A percentile compares a stretch with the other conserved stretches of the same genome.
These are phyloP conservation scores for Hordeum marinum DNA, from an alignment of 176 grass and related monocot species.

Conservation along the genomic window DNA sequence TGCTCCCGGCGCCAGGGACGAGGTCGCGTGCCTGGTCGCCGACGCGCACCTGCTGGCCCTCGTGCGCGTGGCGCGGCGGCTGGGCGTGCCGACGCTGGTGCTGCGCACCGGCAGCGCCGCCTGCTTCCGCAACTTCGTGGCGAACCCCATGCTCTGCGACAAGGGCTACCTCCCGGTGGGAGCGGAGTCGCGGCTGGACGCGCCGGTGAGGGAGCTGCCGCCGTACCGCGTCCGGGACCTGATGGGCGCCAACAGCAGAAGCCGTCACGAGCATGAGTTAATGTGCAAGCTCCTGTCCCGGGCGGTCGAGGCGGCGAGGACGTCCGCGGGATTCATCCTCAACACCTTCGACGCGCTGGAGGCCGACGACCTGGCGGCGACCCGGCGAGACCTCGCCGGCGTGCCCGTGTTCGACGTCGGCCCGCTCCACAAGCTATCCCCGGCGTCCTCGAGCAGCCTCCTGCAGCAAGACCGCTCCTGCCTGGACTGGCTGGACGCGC, in stretches of 20 bases:
- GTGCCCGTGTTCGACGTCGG: background rate
- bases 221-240: background rate
- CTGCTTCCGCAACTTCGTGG: background rate
- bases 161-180: background rate
- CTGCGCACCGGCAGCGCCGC: background rate
- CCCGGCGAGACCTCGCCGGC: background rate
- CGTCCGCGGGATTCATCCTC: constrained; percentile 22
- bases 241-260: background rate
- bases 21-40: constrained; percentile 20
- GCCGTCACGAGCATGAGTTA: background rate
- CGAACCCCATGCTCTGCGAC: background rate
- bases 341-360: constrained; percentile 25
- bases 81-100: background rate
- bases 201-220: constrained; percentile 18
- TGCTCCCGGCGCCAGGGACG: background rate
- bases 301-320: background rate
- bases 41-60: background rate
- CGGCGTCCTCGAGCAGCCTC: background rate
- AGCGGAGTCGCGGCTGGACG: background rate
- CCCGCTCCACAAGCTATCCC: background rate
- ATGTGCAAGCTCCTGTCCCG: background rate
- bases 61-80: background rate
- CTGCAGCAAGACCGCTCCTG: background rate
- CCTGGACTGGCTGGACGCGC: background rate
- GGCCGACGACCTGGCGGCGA: background rate